Percentiles rank a stretch among this genome's conserved stretches.
phyloP scores from a whole-genome alignment of 148 eudicot genomes.

The Vaccinium macrocarpon region DNA sequence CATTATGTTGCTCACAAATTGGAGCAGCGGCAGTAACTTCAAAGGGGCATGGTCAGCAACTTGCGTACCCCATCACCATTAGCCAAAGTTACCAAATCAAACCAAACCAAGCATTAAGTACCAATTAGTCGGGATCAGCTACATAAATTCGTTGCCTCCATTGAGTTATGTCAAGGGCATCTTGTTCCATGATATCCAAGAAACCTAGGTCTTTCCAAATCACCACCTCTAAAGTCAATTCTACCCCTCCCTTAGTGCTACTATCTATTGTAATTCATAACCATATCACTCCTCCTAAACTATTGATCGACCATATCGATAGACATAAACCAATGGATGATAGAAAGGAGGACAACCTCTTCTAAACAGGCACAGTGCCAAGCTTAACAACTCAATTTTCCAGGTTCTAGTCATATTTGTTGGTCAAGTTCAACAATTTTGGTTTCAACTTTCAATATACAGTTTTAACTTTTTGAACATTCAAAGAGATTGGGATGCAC shows the following conservation, averaged over 20 bases:
- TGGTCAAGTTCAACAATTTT: not conserved
- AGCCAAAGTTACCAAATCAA: too few relatives aligned
- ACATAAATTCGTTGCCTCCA: too few relatives aligned
- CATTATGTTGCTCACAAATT: not conserved
- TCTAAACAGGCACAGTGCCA: not conserved
- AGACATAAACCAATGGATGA: not conserved
- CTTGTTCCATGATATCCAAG: too few relatives aligned
- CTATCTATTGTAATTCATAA: too few relatives aligned
- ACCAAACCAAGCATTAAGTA: too few relatives aligned
- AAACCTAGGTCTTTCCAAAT: too few relatives aligned
- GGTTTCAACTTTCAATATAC: not conserved
- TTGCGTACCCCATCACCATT: not conserved
- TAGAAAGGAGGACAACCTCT: not conserved
- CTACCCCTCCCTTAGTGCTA: too few relatives aligned
- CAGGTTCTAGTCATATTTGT: not conserved
- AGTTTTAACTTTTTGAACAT: not conserved
- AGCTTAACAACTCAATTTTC: not conserved
- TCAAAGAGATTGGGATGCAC: not conserved
- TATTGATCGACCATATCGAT: too few relatives aligned
- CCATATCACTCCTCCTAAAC: too few relatives aligned
- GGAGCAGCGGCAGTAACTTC: not conserved
- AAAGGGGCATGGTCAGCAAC: not conserved
- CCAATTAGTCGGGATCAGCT: too few relatives aligned
- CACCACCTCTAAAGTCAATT: too few relatives aligned
- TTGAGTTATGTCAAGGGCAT: too few relatives aligned